phyloP scores from a whole-genome alignment of 2,329 filamentous ascomycete genomes.

The Amylocarpus encephaloides region DNA sequence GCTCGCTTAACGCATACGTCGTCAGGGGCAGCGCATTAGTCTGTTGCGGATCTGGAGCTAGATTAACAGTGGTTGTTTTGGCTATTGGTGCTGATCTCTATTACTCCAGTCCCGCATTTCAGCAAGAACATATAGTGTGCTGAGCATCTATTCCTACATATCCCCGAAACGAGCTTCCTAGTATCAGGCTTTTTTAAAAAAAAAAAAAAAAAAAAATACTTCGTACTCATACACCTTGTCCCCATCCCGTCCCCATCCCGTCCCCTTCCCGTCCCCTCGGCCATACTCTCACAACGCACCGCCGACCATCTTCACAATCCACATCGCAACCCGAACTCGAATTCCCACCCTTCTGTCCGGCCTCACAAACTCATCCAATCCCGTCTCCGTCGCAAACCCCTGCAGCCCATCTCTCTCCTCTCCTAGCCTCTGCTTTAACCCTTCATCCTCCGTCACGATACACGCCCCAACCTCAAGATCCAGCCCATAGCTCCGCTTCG shows the following conservation, averaged over 20 bases:
- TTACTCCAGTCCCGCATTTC: no score
- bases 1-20: no score
- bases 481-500: slow-evolving; percentile 83
- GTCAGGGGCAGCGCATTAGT: no score
- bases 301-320: slow-evolving; percentile 80
- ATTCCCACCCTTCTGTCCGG: slow-evolving; percentile 79
- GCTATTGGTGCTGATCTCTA: no score
- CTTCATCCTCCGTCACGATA: slow-evolving; percentile 72
- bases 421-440: slow-evolving; percentile 64
- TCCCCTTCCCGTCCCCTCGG: background rate
- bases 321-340: slow-evolving; percentile 85
- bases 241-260: slow-evolving; percentile 2
- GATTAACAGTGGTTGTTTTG: no score
- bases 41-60: no score
- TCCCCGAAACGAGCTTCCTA: background rate
- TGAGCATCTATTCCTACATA: background rate
- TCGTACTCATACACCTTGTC: background rate
- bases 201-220: background rate
- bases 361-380: slow-evolving; percentile 70
- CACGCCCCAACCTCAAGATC: slow-evolving; percentile 87
- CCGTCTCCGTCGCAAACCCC: slow-evolving; percentile 62
- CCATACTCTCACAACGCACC: slow-evolving; percentile 85
- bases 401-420: slow-evolving; percentile 78
- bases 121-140: no score
- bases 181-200: background rate